These are phyloP conservation scores for Chenopodium album DNA, from an alignment of 148 eudicot genomes.

Conservation along the genomic window DNA sequence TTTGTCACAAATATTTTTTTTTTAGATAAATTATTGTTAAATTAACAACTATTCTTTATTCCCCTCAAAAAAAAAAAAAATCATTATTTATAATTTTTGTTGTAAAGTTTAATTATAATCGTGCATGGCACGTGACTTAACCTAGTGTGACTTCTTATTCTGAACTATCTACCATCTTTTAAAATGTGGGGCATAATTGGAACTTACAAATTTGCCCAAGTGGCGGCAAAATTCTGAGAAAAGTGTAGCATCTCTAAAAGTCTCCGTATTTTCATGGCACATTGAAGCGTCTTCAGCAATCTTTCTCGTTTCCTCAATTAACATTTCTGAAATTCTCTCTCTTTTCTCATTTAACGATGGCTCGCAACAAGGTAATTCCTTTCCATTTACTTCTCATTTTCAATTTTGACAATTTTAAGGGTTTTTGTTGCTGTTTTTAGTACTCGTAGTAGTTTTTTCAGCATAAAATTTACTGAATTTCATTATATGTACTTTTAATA, in stretches of 20 bases:
- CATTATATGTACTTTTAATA: not conserved
- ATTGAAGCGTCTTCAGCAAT: constrained; percentile 28
- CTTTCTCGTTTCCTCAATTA: not conserved
- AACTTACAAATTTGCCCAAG: too few species aligned
- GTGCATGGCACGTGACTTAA: too few species aligned
- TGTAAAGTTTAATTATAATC: too few species aligned
- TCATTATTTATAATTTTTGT: too few species aligned
- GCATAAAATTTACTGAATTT: not conserved
- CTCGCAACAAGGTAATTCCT: constrained; percentile 61
- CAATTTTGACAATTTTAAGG: not conserved
- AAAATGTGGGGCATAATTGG: too few species aligned
- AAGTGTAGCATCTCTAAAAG: not conserved
- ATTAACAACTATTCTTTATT: too few species aligned
- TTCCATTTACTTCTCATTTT: not conserved
- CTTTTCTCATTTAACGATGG: constrained; percentile 33
- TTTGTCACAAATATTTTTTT: too few species aligned
- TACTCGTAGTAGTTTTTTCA: not conserved
- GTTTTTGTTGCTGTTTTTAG: not conserved
- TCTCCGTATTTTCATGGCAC: not conserved
- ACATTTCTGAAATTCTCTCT: not conserved
- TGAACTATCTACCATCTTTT: too few species aligned
- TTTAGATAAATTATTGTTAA: too few species aligned
- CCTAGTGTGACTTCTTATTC: too few species aligned
- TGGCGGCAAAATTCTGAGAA: not conserved
- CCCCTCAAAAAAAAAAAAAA: too few species aligned